A percentile compares a stretch with the other conserved stretches of the same genome.
Conservation (phyloP, 768 basidiomycete genomes). For the Leccinum olivaceopallidum region DNA sequence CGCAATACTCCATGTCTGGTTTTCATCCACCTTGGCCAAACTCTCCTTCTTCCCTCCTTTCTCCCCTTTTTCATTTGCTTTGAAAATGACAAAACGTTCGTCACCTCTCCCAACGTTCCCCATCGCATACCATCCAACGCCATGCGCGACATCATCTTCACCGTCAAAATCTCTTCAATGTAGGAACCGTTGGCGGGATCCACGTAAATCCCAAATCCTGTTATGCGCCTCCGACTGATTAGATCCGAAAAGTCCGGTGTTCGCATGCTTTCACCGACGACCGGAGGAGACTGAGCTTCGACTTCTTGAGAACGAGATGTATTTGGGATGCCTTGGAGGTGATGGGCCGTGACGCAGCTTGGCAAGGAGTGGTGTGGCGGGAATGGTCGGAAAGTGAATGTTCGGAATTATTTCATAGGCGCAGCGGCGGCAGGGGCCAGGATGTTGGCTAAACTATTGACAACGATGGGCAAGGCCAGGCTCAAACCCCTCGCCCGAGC, state of each 20-base stretch:
- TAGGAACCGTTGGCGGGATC: conserved; percentile 66
- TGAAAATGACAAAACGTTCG: conserved; percentile 45
- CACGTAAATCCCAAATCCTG: conserved; percentile 68
- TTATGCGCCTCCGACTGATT: conserved; percentile 34
- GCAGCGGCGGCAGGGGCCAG: too few species aligned
- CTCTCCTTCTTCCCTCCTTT: conserved; percentile 17
- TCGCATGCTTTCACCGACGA: conserved; percentile 31
- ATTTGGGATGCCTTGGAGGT: too few species aligned
- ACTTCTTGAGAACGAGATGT: conserved; percentile 72
- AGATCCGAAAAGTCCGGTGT: conserved; percentile 54
- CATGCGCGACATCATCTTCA: conserved; percentile 71
- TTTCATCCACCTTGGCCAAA: conserved; percentile 44
- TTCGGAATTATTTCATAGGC: too few species aligned
- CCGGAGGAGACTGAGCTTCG: conserved; percentile 53
- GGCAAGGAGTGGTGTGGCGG: too few species aligned
- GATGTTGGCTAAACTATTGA: too few species aligned
- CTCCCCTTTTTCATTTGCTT: conserved; percentile 35
- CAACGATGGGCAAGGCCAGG: too few species aligned
- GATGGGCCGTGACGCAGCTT: too few species aligned
- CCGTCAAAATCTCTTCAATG: conserved; percentile 67
- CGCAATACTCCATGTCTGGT: conserved; percentile 56
- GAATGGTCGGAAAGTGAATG: too few species aligned
- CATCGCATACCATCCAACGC: conserved; percentile 56
- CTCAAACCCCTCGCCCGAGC: too few species aligned
- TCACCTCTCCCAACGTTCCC: conserved; percentile 61